phyloP scores from a whole-genome alignment of 495 filamentous ascomycete species.

The Aspergillus hancockii region DNA sequence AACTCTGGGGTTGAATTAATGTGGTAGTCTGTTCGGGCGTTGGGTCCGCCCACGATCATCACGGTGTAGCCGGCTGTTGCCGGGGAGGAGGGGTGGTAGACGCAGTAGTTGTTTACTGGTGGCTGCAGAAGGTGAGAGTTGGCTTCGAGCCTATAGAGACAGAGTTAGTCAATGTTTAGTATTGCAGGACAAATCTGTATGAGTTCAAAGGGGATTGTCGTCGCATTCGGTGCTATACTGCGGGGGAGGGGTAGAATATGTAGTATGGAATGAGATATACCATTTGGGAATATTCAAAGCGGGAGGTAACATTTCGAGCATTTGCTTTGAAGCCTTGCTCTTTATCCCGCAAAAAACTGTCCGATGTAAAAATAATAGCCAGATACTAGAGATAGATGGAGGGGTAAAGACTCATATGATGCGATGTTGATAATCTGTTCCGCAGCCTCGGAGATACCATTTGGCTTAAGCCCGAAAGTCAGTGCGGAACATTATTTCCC shows the following conservation, averaged over 20 bases:
- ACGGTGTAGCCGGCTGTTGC: constrained; percentile 48
- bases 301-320: constrained; percentile 39
- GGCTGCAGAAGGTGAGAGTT: constrained; percentile 93
- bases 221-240: background rate
- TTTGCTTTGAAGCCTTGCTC: background rate
- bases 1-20: constrained; percentile 96
- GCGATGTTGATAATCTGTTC: constrained; percentile 6
- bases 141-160: constrained; percentile 71
- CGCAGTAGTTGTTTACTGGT: constrained; percentile 95
- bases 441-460: constrained; percentile 25
- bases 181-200: background rate
- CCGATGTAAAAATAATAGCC: background rate
- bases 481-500: constrained; percentile 25
- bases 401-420: background rate
- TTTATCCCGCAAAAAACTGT: background rate
- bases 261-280: constrained; percentile 40
- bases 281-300: constrained; percentile 82
- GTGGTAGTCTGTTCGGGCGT: constrained; percentile 96
- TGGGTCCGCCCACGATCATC: constrained; percentile 92
- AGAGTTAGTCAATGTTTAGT: background rate
- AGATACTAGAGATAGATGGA: background rate
- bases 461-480: constrained; percentile 3
- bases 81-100: constrained; percentile 66
- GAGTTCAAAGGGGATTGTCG: background rate
- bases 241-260: constrained; percentile 4